Evolutionary conservation across 2,329 filamentous ascomycete genomes (phyloP).

Genomic region (Nemania bipapillata): DNA sequence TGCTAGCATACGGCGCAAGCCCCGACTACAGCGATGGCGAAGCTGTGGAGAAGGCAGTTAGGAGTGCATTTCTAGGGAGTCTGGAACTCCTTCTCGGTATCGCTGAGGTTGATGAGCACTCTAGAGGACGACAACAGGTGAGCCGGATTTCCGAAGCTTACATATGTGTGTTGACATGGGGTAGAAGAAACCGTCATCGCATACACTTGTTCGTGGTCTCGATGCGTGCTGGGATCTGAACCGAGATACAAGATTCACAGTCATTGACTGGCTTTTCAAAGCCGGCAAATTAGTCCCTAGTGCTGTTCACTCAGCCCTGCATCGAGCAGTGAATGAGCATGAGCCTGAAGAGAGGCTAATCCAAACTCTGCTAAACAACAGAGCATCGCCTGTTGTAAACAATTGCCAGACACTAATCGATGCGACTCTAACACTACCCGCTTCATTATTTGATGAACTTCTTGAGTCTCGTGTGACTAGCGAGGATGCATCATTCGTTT

Average conservation of each 20-base stretch:
- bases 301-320: constrained; percentile 63
- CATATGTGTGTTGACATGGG: constrained; percentile 22
- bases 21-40: constrained; percentile 67
- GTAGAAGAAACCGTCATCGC: constrained; percentile 59
- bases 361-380: constrained; percentile 60
- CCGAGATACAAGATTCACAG: constrained; percentile 59
- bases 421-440: constrained; percentile 56
- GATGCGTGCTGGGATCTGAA: constrained; percentile 65
- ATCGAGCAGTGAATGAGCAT: constrained; percentile 65
- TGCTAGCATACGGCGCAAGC: constrained; percentile 65
- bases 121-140: constrained; percentile 53
- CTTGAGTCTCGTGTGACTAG: constrained; percentile 56
- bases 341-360: constrained; percentile 61
- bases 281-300: constrained; percentile 61
- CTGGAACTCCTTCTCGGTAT: constrained; percentile 65
- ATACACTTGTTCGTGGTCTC: constrained; percentile 62
- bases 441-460: constrained; percentile 57
- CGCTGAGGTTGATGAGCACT: constrained; percentile 53
- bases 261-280: constrained; percentile 63
- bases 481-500: constrained; percentile 59
- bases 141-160: neutral
- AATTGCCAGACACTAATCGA: constrained; percentile 65
- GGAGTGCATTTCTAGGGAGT: constrained; percentile 62
- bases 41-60: constrained; percentile 65
- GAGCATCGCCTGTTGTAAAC: constrained; percentile 64